Evolutionary conservation across 345 rosid genomes (phyloP).

Genomic region (Crucihimalaya himalaica): DNA sequence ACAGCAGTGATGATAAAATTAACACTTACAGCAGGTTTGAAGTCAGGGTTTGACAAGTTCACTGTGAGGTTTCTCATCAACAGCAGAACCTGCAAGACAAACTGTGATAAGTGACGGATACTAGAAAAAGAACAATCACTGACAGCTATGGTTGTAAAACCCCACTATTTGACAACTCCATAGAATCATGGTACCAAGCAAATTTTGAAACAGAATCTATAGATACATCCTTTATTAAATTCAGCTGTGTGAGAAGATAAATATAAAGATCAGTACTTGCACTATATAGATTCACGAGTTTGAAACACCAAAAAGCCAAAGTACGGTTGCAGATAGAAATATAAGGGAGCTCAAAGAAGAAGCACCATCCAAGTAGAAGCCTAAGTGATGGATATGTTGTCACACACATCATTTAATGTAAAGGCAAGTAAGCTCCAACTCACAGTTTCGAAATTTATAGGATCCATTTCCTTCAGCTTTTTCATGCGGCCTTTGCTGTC

Average conservation of each 20-base stretch:
- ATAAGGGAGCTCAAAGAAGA: neutral
- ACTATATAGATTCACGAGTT: neutral
- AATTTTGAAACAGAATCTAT: neutral
- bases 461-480: slow-evolving; percentile 87
- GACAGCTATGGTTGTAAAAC: neutral
- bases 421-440: slow-evolving; percentile 41
- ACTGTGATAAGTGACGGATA: slow-evolving; percentile 22
- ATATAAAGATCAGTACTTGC: slow-evolving; percentile 4
- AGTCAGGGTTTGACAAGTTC: slow-evolving; percentile 82
- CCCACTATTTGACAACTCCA: neutral
- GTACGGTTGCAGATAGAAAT: neutral
- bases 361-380: neutral
- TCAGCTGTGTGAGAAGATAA: neutral
- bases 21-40: slow-evolving; percentile 83
- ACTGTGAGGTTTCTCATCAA: slow-evolving; percentile 95
- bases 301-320: slow-evolving; percentile 3
- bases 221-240: neutral
- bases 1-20: slow-evolving; percentile 15
- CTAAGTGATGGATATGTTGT: neutral
- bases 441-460: slow-evolving; percentile 92
- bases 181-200: neutral
- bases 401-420: slow-evolving; percentile 1
- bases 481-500: slow-evolving; percentile 63
- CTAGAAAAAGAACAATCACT: slow-evolving; percentile 1
- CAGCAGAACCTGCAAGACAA: slow-evolving; percentile 66